phyloP scores from a whole-genome alignment of 2,329 filamentous ascomycete genomes.

The Dactylonectria estremocensis region DNA sequence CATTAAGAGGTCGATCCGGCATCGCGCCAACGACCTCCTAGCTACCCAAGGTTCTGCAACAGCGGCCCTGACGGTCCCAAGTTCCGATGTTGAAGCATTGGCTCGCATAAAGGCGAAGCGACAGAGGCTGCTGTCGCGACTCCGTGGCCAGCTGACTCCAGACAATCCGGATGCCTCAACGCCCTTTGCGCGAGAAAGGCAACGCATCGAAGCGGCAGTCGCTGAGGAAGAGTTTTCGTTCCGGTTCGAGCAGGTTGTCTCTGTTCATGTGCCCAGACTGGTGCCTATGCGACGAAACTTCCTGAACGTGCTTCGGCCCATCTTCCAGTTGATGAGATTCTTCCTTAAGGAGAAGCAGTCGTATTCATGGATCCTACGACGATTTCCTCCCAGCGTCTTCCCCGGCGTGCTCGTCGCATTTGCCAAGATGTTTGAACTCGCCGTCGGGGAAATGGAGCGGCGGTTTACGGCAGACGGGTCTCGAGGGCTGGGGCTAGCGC shows the following conservation, averaged over 20 bases:
- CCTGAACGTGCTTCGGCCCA: conserved; percentile 18
- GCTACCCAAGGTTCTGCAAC: background rate
- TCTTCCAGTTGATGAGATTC: conserved; percentile 33
- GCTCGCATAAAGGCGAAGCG: background rate
- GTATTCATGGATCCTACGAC: conserved; percentile 23
- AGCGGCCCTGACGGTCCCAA: background rate
- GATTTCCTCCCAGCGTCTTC: background rate
- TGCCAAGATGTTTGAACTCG: no score
- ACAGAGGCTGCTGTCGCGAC: background rate
- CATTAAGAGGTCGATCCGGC: conserved; percentile 15
- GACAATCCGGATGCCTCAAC: background rate
- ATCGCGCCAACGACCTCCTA: background rate
- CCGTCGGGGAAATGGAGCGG: no score
- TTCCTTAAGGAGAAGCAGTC: conserved; percentile 25
- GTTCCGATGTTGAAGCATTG: background rate
- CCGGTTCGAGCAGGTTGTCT: background rate
- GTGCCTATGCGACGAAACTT: background rate
- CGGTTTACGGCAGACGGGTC: no score
- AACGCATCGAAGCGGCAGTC: background rate
- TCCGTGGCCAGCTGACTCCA: background rate
- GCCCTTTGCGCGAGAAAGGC: background rate
- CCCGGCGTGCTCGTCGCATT: no score
- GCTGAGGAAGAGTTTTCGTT: background rate
- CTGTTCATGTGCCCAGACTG: background rate
- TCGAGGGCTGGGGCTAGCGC: no score